Conservation (phyloP, 805 yeast genomes). For the Sugiyamaella lignohabitans region DNA sequence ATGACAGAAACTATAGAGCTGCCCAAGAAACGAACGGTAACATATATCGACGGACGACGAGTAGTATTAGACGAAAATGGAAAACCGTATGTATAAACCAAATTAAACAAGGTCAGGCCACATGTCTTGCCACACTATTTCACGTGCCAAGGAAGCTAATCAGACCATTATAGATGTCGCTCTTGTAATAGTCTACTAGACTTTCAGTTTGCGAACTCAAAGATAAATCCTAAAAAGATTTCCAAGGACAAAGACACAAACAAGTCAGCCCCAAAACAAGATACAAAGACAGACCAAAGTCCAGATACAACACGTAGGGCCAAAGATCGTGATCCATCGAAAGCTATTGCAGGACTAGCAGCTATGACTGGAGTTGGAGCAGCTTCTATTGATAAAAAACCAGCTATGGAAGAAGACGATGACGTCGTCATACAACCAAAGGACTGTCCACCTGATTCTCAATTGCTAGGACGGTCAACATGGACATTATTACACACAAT, state of each 20-base stretch:
- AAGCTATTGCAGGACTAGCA: no score
- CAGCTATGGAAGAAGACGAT: slow-evolving; percentile 16
- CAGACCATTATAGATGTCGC: slow-evolving; percentile 52
- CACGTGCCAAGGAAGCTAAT: not conserved
- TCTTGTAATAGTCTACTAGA: slow-evolving; percentile 79
- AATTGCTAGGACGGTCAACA: slow-evolving; percentile 69
- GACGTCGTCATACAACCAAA: slow-evolving; percentile 25
- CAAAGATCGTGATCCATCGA: not conserved
- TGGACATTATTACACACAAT: slow-evolving; percentile 91
- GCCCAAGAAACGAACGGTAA: slow-evolving; percentile 6
- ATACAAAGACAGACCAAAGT: not conserved
- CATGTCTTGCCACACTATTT: no score
- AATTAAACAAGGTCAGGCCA: not conserved
- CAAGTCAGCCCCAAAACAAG: not conserved
- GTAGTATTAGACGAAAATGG: slow-evolving; percentile 83
- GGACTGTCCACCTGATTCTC: slow-evolving; percentile 84
- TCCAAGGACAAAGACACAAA: not conserved
- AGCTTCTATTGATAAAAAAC: slow-evolving; percentile 4
- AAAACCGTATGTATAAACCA: slow-evolving; percentile 65
- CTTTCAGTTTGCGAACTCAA: slow-evolving; percentile 55
- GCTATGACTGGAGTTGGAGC: slow-evolving; percentile 11
- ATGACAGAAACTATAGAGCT: not conserved
- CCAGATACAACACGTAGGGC: slow-evolving; percentile 19
- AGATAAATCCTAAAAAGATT: slow-evolving; percentile 7
- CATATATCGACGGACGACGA: slow-evolving; percentile 45